Base-by-base conservation (phyloP, 495 filamentous ascomycete species). In the Podospora pseudopauciseta region DNA sequence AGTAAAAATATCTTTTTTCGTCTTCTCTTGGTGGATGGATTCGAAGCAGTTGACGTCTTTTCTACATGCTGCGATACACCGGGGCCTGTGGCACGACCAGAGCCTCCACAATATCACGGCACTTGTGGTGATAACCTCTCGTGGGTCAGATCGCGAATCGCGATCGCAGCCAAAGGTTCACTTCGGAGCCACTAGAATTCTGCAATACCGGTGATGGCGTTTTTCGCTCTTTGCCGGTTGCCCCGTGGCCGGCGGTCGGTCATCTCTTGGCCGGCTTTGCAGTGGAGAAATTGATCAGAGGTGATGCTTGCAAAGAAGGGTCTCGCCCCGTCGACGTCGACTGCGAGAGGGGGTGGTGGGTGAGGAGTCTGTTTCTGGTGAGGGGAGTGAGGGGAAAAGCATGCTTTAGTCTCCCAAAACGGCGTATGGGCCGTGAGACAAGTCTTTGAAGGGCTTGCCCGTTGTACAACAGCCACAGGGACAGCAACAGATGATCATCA, bases 1-100 rank as follows among this genome's bases (percentile, higher is more conserved):
- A 69, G 69, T 74, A 78, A 78, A 78, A 78, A 78, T 78, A 78
- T 72, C 69, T 70, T 60, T 63, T 18, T 20, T 20, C 15, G 1
- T n/a, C 2, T 13, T 16, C 13, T 13, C 39, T 11, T 49, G 23
- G 0, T 23, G 23, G 1, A 23, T 23, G 15, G 39, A 11, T 49
- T 32, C 30, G 30, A 6, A 49, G 39, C 13, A 27, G 3, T 59
- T 59, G 19, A 59, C 56, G 58, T 44, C 68, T 66, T 73, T 73
- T 67, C 69, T 69, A 71, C 70, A 71, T 73, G 60, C 65, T 19
- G 67, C 68, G 64, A 75, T 69, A 61, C 58, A 70, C 65, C 58
- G 59, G 26, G 63, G 65, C 64, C 32, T 68, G 69, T 54, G 65
- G 65, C 67, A 66, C 57, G 56, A 68, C 70, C 72, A 74, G 66